Evolutionary conservation across 139 green algal species (phyloP).

Genomic region (Ettlia oleoabundans): DNA sequence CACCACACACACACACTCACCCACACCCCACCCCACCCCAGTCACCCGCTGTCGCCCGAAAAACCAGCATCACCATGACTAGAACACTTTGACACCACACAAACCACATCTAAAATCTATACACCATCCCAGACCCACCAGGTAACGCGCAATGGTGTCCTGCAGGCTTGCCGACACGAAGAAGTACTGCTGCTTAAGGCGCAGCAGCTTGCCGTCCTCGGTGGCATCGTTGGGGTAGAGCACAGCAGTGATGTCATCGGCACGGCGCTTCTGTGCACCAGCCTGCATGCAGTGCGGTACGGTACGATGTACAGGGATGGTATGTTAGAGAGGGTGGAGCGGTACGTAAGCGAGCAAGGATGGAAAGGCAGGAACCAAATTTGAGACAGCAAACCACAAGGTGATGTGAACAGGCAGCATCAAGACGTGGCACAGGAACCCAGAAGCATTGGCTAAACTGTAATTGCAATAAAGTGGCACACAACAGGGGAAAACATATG

Average conservation of each 20-base stretch:
- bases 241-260: conserved; percentile 94
- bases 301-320: background rate
- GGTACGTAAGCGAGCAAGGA: background rate
- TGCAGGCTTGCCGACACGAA: conserved; percentile 96
- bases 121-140: conserved; percentile 3
- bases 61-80: too few species aligned
- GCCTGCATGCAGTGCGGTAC: conserved; percentile 62
- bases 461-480: too few species aligned
- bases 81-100: too few species aligned
- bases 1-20: background rate
- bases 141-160: conserved; percentile 63
- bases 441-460: too few species aligned
- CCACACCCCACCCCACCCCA: background rate
- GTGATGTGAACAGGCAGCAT: too few species aligned
- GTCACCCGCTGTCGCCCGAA: background rate
- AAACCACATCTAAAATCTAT: too few species aligned
- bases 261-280: conserved; percentile 79
- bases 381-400: too few species aligned
- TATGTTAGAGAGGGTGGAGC: background rate
- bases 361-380: too few species aligned
- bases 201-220: conserved; percentile 96
- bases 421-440: too few species aligned
- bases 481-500: too few species aligned
- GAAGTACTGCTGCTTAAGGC: conserved; percentile 99
- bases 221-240: conserved; percentile 99